Evolutionary conservation across 139 green algal genomes (phyloP).

Genomic region (Parachlorella kessleri): DNA sequence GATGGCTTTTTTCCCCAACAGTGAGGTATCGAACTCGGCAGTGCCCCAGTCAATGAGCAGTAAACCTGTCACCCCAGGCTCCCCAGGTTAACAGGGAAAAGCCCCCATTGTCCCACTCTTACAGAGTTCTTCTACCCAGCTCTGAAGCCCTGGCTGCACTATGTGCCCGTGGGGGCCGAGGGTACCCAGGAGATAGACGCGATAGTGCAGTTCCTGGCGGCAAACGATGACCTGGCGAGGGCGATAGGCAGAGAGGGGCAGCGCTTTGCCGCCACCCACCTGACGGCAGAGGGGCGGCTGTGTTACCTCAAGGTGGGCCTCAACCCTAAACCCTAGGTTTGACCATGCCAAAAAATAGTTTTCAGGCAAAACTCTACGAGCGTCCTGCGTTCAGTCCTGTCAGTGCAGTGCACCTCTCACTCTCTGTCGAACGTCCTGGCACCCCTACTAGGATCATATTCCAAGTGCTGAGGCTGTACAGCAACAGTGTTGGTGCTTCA

Average conservation of each 20-base stretch:
- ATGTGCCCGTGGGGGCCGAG: background rate
- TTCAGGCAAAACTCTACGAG: no score
- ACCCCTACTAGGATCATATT: no score
- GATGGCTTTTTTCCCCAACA: no score
- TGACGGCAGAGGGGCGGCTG: background rate
- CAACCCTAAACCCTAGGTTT: no score
- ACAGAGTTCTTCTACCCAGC: conserved; percentile 1
- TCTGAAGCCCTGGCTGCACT: background rate
- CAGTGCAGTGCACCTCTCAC: no score
- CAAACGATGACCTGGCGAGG: background rate
- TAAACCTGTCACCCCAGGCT: no score
- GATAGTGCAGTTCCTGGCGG: background rate
- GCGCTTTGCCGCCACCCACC: background rate
- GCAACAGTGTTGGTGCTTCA: background rate
- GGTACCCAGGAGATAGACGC: background rate
- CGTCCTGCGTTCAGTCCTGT: no score
- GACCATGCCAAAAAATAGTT: no score
- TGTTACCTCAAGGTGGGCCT: conserved; percentile 12
- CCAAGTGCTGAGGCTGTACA: no score
- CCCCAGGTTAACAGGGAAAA: background rate
- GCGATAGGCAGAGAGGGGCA: background rate
- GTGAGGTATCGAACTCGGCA: no score
- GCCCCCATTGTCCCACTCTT: background rate
- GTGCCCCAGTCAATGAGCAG: no score
- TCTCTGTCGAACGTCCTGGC: no score